phyloP scores from a whole-genome alignment of 805 yeast genomes.

The Torulaspora quercuum region DNA sequence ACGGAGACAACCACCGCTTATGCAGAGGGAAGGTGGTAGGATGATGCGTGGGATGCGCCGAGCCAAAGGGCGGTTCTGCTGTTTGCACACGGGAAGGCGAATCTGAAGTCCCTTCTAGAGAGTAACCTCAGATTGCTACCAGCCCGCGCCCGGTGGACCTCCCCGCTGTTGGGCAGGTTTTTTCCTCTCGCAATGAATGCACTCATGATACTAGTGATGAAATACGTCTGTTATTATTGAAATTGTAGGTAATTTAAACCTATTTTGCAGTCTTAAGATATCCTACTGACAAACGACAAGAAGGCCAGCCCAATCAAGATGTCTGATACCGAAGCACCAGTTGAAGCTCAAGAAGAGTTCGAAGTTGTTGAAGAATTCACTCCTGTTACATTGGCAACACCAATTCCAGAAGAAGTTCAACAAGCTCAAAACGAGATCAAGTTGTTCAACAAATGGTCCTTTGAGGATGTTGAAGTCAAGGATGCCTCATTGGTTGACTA shows the following conservation, averaged over 20 bases:
- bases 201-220: no score
- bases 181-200: no score
- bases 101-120: no score
- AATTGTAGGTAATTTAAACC: conserved; percentile 1
- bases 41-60: no score
- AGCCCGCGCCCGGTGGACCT: no score
- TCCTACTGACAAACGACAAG: conserved; percentile 14
- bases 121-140: no score
- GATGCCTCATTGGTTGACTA: conserved; percentile 98
- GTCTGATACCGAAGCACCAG: conserved; percentile 83
- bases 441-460: conserved; percentile 99
- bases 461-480: conserved; percentile 94
- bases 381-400: conserved; percentile 83
- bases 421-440: conserved; percentile 94
- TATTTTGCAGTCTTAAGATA: conserved; percentile 4
- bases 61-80: no score
- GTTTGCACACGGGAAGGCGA: no score
- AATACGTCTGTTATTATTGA: no score
- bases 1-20: no score
- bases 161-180: no score
- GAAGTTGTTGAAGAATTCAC: conserved; percentile 70
- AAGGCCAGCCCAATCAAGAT: conserved; percentile 41
- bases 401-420: conserved; percentile 95
- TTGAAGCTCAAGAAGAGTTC: conserved; percentile 54
- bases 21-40: no score